Percentiles rank a stretch among this genome's conserved stretches.
phyloP scores from a whole-genome alignment of 2,329 filamentous ascomycete genomes.

The Nothophoma quercina region DNA sequence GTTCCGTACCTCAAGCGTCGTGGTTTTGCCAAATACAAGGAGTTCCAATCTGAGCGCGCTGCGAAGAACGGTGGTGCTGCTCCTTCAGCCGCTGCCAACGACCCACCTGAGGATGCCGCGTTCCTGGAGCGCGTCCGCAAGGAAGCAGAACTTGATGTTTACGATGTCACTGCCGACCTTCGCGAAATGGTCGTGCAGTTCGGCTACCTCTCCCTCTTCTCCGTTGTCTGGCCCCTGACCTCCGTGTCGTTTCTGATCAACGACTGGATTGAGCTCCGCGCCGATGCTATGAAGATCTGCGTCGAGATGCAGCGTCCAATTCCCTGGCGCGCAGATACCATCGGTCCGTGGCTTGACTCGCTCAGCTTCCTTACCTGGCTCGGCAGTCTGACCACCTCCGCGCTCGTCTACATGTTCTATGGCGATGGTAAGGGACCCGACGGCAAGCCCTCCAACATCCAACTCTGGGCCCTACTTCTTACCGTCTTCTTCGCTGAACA shows the following conservation, averaged over 20 bases:
- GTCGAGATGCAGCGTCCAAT: slow-evolving; percentile 87
- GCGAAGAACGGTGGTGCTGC: slow-evolving; percentile 63
- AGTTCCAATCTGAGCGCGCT: slow-evolving; percentile 69
- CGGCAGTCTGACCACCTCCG: slow-evolving; percentile 85
- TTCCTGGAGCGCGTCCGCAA: slow-evolving; percentile 84
- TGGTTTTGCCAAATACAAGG: slow-evolving; percentile 78
- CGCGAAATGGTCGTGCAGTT: slow-evolving; percentile 70
- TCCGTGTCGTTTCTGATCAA: slow-evolving; percentile 89
- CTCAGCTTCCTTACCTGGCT: slow-evolving; percentile 93
- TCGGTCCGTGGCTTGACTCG: slow-evolving; percentile 89
- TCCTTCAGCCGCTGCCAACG: slow-evolving; percentile 62
- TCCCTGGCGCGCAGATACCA: slow-evolving; percentile 89
- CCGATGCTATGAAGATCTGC: slow-evolving; percentile 93
- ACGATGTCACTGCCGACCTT: slow-evolving; percentile 90
- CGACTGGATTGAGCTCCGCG: slow-evolving; percentile 94
- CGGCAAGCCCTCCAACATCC: slow-evolving; percentile 74
- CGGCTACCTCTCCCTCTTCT: slow-evolving; percentile 90
- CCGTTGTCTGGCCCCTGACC: slow-evolving; percentile 93
- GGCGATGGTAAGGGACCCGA: slow-evolving; percentile 70
- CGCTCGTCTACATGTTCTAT: slow-evolving; percentile 89
- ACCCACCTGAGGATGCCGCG: slow-evolving; percentile 76
- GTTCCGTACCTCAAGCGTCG: slow-evolving; percentile 85
- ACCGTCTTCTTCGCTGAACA: slow-evolving; percentile 89
- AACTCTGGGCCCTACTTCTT: slow-evolving; percentile 80
- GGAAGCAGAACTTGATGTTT: slow-evolving; percentile 81